Conservation (phyloP, 2,329 filamentous ascomycete genomes). For the Fragosphaeria purpurea region DNA sequence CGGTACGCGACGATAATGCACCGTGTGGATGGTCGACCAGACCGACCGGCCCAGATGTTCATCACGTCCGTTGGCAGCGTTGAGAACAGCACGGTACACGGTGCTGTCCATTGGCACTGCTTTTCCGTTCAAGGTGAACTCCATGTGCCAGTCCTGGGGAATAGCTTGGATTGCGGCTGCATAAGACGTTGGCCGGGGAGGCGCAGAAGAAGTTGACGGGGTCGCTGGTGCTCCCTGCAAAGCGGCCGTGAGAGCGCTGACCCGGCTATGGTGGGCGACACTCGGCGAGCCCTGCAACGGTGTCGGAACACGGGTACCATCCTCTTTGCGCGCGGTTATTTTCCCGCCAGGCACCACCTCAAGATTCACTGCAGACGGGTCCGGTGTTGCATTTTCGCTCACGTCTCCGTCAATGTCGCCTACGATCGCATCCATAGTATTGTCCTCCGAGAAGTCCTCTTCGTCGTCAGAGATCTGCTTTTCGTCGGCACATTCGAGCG, state of each 20-base stretch:
- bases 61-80: conserved; percentile 37
- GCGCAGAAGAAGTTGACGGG: conserved; percentile 39
- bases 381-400: conserved; percentile 59
- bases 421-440: conserved; percentile 75
- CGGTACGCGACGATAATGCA: conserved; percentile 80
- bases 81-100: conserved; percentile 88
- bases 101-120: conserved; percentile 85
- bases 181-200: conserved; percentile 66
- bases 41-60: conserved; percentile 66
- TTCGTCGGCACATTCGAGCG: conserved; percentile 88
- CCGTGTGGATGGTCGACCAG: conserved; percentile 82
- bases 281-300: conserved; percentile 51
- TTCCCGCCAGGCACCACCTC: conserved; percentile 80
- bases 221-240: conserved; percentile 28
- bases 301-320: conserved; percentile 77
- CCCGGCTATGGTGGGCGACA: conserved; percentile 21
- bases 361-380: conserved; percentile 82
- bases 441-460: conserved; percentile 54
- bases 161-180: conserved; percentile 70
- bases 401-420: conserved; percentile 82
- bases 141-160: conserved; percentile 93
- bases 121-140: conserved; percentile 81
- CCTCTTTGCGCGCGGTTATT: conserved; percentile 83
- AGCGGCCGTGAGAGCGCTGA: conserved; percentile 27
- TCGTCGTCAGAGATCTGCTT: conserved; percentile 69